Base-by-base conservation (phyloP, 805 yeast species). In the Saturnispora diversa region DNA sequence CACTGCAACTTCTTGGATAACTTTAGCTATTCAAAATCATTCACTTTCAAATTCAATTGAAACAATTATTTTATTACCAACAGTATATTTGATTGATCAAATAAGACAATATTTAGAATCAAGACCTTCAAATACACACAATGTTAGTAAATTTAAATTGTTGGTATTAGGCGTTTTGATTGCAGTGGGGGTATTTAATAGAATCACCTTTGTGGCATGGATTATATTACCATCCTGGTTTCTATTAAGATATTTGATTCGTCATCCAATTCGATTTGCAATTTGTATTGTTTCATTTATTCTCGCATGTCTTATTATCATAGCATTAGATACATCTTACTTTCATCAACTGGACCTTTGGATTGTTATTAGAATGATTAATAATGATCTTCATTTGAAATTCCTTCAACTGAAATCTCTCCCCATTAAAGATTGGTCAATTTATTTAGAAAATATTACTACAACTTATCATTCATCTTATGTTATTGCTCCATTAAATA, bases 1-100 rank as follows among this genome's bases (percentile, higher is more conserved):
- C 47, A 60, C 63, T n/a, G 69, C 65, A 60, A 67, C 77, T 1
- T 70, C 76, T 5, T 90, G 84, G 53, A 70, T 86, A 24, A 79
- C 94, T 0, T 68, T 85, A 65, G 75, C 80, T 0, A 79, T 79
- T 51, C 97, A 92, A 55, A 68, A 84, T 0, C 97, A 87, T 55
- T 77, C 94, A 1, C 84, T 92, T 51, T 84, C 95, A n/a, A 92
- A 92, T 55, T 74, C 87, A 17, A 53, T 84, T 2, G 99, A 92
- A 56, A 81, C 84, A 28, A 57, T 62, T 41, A 55, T 81, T 31
- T 62, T 82, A 8, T 49, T 80, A 16, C 55, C 72, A 49, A 55
- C 68, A 12, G 52, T 83, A 6, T 72, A 69, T 44, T 56, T 78
- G 23, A 67, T 81, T 29, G 70, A 65, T 23, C 51, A 52, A 30